Percentiles rank a stretch among this genome's conserved stretches.
phyloP scores from a whole-genome alignment of 495 filamentous ascomycete species.

The Penicillium diatomitis region DNA sequence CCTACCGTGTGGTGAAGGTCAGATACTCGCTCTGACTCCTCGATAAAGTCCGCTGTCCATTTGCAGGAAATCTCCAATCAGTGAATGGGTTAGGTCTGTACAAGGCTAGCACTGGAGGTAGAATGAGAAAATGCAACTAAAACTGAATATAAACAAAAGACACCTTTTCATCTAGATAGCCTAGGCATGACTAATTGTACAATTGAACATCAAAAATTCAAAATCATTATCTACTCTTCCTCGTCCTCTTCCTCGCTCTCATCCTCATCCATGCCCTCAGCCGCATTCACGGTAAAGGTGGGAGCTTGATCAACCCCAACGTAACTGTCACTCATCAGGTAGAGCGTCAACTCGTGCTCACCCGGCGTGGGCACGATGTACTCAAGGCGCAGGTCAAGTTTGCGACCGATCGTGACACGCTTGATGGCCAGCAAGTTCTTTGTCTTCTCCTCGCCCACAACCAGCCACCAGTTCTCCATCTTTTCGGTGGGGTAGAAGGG shows the following conservation, averaged over 20 bases:
- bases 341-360: slow-evolving; percentile 80
- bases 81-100: no score
- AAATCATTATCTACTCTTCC: slow-evolving; percentile 46
- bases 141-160: background rate
- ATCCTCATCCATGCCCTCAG: slow-evolving; percentile 93
- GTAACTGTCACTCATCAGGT: slow-evolving; percentile 96
- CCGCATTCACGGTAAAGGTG: slow-evolving; percentile 71
- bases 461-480: slow-evolving; percentile 97
- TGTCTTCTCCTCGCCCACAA: slow-evolving; percentile 79
- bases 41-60: no score
- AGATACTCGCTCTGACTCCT: no score
- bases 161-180: slow-evolving; percentile 6
- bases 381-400: slow-evolving; percentile 72
- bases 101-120: background rate
- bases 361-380: slow-evolving; percentile 81
- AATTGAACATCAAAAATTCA: slow-evolving; percentile 5
- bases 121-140: background rate
- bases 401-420: slow-evolving; percentile 74
- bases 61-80: no score
- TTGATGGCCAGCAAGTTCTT: slow-evolving; percentile 88
- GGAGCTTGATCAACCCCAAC: slow-evolving; percentile 96
- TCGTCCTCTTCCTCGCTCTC: slow-evolving; percentile 69
- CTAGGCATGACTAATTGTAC: slow-evolving; percentile 14
- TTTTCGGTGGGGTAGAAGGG: slow-evolving; percentile 91
- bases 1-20: no score